Percentiles rank a stretch among this genome's conserved stretches.
Conservation (phyloP, 495 filamentous ascomycete species). For the Glutinoglossum americanum region DNA sequence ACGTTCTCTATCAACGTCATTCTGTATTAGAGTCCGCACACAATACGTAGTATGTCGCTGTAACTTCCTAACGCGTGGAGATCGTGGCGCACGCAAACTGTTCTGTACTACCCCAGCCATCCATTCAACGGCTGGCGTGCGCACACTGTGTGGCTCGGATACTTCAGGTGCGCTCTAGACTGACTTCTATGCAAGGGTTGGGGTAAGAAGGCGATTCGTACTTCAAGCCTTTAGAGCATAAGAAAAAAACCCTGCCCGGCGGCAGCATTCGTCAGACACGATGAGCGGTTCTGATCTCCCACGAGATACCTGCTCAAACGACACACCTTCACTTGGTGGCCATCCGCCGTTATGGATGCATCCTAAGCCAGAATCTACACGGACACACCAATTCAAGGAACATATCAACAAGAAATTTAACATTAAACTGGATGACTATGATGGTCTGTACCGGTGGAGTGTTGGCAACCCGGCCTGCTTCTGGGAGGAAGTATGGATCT, state of each 20-base stretch:
- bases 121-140: no score
- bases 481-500: conserved; percentile 76
- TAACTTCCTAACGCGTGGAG: no score
- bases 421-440: conserved; percentile 38
- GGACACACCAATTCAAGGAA: conserved; percentile 25
- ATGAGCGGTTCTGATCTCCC: background rate
- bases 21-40: no score
- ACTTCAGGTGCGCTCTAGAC: background rate
- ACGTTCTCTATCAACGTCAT: no score
- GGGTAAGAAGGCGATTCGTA: background rate
- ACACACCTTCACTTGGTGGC: background rate
- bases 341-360: conserved; percentile 27
- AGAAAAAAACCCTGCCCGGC: background rate
- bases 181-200: background rate
- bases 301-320: conserved; percentile 5
- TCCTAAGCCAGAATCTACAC: conserved; percentile 16
- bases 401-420: conserved; percentile 44
- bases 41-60: no score
- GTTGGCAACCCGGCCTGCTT: conserved; percentile 51
- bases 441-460: conserved; percentile 65
- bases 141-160: no score
- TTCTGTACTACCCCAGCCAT: background rate
- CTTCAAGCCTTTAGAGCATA: background rate
- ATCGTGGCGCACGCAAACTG: background rate
- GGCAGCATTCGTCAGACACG: background rate